Evolutionary conservation across 306 rosid genomes (phyloP).

Genomic region (Carpinus fangiana): DNA sequence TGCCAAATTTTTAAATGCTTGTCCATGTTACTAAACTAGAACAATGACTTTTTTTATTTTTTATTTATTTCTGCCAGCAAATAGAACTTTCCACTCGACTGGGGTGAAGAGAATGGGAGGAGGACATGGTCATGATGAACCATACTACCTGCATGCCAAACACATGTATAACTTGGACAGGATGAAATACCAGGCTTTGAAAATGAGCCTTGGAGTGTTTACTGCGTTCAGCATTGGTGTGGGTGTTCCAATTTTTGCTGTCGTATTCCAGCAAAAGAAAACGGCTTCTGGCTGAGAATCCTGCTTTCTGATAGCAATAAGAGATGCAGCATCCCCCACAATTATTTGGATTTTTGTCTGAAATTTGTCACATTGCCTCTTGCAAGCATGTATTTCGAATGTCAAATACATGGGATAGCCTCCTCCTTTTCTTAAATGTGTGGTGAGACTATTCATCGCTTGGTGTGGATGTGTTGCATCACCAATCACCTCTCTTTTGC

Average conservation of each 20-base stretch:
- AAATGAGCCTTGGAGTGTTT: constrained; percentile 32
- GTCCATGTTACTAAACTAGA: neutral
- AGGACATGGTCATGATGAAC: constrained; percentile 41
- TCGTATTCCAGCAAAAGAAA: constrained; percentile 37
- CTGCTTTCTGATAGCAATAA: constrained; percentile 18
- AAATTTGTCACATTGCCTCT: neutral
- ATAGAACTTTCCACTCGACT: constrained; percentile 38
- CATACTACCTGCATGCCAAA: constrained; percentile 38
- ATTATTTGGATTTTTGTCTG: neutral
- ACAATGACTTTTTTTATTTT: neutral
- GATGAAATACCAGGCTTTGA: constrained; percentile 35
- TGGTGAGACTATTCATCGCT: neutral
- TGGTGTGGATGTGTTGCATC: neutral
- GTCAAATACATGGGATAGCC: neutral
- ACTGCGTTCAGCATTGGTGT: constrained; percentile 39
- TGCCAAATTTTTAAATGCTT: neutral
- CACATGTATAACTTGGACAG: constrained; percentile 46
- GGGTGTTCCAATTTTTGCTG: constrained; percentile 32
- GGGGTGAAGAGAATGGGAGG: constrained; percentile 43
- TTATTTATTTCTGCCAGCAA: constrained; percentile 3
- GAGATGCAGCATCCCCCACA: neutral
- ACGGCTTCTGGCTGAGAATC: constrained; percentile 34
- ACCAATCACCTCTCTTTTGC: neutral
- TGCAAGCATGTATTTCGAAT: neutral
- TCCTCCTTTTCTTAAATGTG: neutral